These are phyloP conservation scores for Boletus sensibilis DNA, from an alignment of 768 basidiomycete species.

Conservation along the genomic window DNA sequence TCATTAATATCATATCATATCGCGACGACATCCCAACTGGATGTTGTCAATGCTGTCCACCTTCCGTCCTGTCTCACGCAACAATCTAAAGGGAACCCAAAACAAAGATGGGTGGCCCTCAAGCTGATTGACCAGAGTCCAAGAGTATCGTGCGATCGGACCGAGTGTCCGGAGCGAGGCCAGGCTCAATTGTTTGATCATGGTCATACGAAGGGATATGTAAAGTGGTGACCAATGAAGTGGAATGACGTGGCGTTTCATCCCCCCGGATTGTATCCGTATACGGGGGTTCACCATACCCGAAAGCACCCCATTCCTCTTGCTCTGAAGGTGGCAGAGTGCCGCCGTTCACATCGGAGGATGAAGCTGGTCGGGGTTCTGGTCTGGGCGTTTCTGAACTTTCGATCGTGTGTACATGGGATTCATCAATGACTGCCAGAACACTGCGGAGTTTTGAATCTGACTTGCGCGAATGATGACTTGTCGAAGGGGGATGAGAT, in stretches of 20 bases:
- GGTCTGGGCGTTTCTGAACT: constrained; percentile 13
- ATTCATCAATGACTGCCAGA: constrained; percentile 72
- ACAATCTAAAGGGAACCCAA: constrained; percentile 2
- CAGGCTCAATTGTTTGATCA: constrained; percentile 22
- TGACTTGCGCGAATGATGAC: constrained; percentile 48
- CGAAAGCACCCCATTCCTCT: constrained; percentile 41
- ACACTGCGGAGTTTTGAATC: constrained; percentile 70
- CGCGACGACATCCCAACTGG: background rate
- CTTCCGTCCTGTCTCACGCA: constrained; percentile 3
- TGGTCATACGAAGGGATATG: constrained; percentile 22
- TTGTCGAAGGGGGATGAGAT: constrained; percentile 45
- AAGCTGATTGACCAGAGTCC: constrained; percentile 15
- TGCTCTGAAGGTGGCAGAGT: constrained; percentile 22
- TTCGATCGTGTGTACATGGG: constrained; percentile 37
- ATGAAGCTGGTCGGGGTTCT: constrained; percentile 25
- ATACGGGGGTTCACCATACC: constrained; percentile 41
- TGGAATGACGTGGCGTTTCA: constrained; percentile 47
- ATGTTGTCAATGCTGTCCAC: background rate
- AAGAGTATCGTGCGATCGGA: constrained; percentile 31
- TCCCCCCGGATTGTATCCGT: constrained; percentile 34
- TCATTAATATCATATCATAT: constrained; percentile 16
- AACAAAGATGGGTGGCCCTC: constrained; percentile 12
- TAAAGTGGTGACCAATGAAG: constrained; percentile 24
- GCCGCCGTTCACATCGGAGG: constrained; percentile 31
- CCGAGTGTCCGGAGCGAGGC: constrained; percentile 18